Percentiles rank a stretch among this genome's conserved stretches.
These are phyloP conservation scores for Tuber magnatum DNA, from an alignment of 495 filamentous ascomycete genomes.

Conservation along the genomic window DNA sequence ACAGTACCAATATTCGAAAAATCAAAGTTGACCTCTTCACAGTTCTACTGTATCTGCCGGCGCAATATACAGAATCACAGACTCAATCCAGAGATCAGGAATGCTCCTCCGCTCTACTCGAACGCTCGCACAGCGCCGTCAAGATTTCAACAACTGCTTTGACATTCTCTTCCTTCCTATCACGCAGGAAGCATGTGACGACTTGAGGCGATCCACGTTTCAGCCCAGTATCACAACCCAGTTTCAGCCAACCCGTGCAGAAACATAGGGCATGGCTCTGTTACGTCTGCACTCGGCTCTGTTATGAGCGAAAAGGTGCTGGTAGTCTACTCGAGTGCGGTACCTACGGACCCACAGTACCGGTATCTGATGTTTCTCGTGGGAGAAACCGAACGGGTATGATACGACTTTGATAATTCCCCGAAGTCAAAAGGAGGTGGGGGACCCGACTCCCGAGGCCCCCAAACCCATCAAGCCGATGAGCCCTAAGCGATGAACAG, in stretches of 20 bases:
- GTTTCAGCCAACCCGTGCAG: constrained; percentile 27
- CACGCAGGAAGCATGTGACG: background rate
- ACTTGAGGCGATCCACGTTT: constrained; percentile 21
- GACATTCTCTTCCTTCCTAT: background rate
- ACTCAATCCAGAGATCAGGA: background rate
- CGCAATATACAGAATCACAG: background rate
- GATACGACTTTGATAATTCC: background rate
- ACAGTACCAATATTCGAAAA: background rate
- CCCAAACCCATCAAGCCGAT: background rate
- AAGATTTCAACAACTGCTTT: constrained; percentile 1
- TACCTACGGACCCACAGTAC: background rate
- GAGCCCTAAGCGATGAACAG: background rate
- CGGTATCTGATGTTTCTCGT: background rate
- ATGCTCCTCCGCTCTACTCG: background rate
- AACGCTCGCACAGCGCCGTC: no score
- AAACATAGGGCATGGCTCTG: constrained; percentile 9
- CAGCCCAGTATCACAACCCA: constrained; percentile 24
- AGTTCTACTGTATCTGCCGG: background rate
- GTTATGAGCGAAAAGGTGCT: background rate
- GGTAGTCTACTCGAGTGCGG: no score
- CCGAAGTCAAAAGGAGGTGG: background rate
- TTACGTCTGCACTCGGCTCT: background rate
- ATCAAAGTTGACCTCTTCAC: background rate
- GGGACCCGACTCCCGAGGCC: background rate
- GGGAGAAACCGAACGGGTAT: background rate